phyloP scores from a whole-genome alignment of 2,329 filamentous ascomycete species.

The Trichoderma asperellum region DNA sequence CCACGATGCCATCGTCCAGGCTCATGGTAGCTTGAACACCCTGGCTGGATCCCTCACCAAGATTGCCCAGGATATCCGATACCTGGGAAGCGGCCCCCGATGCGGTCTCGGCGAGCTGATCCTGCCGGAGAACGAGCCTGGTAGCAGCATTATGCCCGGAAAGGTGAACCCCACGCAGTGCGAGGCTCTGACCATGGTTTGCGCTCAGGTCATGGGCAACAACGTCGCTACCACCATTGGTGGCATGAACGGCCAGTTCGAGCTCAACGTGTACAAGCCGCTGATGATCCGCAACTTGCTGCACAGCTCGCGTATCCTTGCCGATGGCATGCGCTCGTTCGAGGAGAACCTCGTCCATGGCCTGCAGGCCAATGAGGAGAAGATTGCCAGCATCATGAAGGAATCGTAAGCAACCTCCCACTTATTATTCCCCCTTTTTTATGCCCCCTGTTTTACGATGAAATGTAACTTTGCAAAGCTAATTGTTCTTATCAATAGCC shows the following conservation, averaged over 20 bases:
- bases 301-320: conserved; percentile 84
- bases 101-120: conserved; percentile 93
- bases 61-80: conserved; percentile 97
- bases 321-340: conserved; percentile 93
- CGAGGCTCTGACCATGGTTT: conserved; percentile 97
- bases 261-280: conserved; percentile 99
- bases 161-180: conserved; percentile 99
- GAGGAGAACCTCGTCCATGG: conserved; percentile 90
- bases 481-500: conserved; percentile 52
- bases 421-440: conserved; percentile 31
- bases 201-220: conserved; percentile 97
- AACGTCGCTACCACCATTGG: conserved; percentile 90
- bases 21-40: conserved; percentile 90
- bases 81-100: conserved; percentile 92
- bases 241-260: conserved; percentile 97
- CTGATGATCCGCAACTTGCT: conserved; percentile 93
- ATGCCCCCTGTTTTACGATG: background rate
- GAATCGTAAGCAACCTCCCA: conserved; percentile 71
- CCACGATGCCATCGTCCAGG: conserved; percentile 94
- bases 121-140: conserved; percentile 97
- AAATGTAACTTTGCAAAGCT: background rate
- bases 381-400: conserved; percentile 87
- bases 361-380: conserved; percentile 89
- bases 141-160: conserved; percentile 97
- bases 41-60: conserved; percentile 91